Evolutionary conservation across 1,139 yeast genomes (phyloP), one percentile per base, ranked within the genome.

Genomic region (Magnusiomyces magnusii): DNA sequence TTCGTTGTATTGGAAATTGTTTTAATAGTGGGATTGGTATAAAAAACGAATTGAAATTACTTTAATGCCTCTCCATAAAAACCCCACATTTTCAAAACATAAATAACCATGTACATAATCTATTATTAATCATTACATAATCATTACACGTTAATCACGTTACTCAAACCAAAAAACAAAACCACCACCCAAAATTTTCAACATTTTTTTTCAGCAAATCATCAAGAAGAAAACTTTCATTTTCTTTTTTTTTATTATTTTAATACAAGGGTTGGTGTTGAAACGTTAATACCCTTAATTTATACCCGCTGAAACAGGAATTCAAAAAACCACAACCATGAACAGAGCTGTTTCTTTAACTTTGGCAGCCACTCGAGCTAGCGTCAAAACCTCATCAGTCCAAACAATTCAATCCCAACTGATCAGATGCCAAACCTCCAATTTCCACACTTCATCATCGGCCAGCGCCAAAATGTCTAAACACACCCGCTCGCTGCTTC

Each of bases 401-500:
- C 10, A 41, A 13, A 9, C 44, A 41, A 13, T 3, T 3, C 49
- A n/a, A n/a, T n/a, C 49, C 49, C 24, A 21, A 5, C 9, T n/a
- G n/a, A 25, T 49, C 52, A 15, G n/a, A n/a, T n/a, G n/a, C n/a
- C 13, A 25, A 21, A 5, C n/a, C 10, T 27, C 53, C 15, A 21
- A 54, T 0, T 57, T 59, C 51, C 60, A 57, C 50, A 57, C 54
- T 9, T 52, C 60, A 2, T 27, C 59, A 3, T 24, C 56, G 5
- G 51, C 56, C 21, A 42, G 34, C 19, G 62, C 58, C 17, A 55
- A 55, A 25, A 31, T 55, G 36, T 56, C 58, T 49, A 44, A 42
- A 25, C 39, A 60, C 31, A 56, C 53, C 51, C 62, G 62, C 56
- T 58, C 68, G 41, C 65, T 68, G 51, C 65, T 64, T 52, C 66